Evolutionary conservation across 2,329 filamentous ascomycete species (phyloP).

Genomic region (Penicillium sp.): DNA sequence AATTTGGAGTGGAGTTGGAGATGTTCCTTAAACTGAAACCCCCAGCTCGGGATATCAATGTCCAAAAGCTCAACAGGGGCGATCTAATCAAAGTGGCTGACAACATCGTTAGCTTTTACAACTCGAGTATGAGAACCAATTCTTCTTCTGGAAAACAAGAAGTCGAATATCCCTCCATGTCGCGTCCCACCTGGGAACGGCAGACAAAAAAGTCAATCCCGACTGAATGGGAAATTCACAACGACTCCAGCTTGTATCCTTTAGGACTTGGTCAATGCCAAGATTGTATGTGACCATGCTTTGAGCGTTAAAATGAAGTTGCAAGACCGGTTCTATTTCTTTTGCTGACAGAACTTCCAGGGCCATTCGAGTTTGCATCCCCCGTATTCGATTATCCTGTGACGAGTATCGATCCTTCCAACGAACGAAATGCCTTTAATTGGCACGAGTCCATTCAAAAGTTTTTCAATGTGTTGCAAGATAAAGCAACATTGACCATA

Average conservation of each 20-base stretch:
- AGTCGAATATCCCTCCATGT: neutral
- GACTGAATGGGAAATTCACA: neutral
- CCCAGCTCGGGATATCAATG: neutral
- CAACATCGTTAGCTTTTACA: neutral
- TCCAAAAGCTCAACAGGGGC: too few relatives aligned
- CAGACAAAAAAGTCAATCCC: neutral
- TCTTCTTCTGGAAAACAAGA: neutral
- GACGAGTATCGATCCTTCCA: neutral
- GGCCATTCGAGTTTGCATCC: neutral
- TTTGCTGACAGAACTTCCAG: neutral
- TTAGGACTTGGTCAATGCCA: neutral
- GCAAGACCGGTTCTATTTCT: too few relatives aligned
- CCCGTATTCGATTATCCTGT: neutral
- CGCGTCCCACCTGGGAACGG: neutral
- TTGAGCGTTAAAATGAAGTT: neutral
- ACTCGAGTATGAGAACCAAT: neutral
- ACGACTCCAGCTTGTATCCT: neutral
- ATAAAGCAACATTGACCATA: neutral
- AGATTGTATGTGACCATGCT: constrained; percentile 13
- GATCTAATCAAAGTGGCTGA: neutral
- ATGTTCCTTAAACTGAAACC: neutral
- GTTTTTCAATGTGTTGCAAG: neutral
- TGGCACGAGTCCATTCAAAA: neutral
- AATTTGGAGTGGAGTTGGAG: neutral
- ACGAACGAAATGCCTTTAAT: neutral